Percentiles rank a stretch among this genome's conserved stretches.
These are phyloP conservation scores for Pluteus cervinus DNA, from an alignment of 768 basidiomycete species.

Conservation along the genomic window DNA sequence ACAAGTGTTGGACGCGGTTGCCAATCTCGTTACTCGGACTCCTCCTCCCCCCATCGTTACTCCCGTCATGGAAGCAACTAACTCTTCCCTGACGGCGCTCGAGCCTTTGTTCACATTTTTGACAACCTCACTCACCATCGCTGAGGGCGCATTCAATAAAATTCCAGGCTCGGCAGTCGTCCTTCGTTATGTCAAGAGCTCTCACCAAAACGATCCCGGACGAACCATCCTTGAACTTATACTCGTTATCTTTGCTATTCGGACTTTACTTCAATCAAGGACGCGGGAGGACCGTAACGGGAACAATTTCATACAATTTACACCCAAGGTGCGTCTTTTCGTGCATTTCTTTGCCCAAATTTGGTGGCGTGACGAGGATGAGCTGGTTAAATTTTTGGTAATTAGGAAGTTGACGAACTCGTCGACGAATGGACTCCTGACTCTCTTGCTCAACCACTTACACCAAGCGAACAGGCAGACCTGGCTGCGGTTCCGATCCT, in stretches of 20 bases:
- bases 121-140: constrained; percentile 48
- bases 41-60: too few species aligned
- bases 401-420: constrained; percentile 91
- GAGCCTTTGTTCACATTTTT: constrained; percentile 60
- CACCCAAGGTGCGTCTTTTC: constrained; percentile 65
- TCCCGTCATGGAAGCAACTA: too few species aligned
- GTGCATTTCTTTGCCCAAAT: background rate
- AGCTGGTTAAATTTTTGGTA: constrained; percentile 3
- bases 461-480: constrained; percentile 54
- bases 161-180: constrained; percentile 80
- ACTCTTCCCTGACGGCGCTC: constrained; percentile 29
- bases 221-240: constrained; percentile 87
- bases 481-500: constrained; percentile 74
- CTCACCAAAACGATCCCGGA: constrained; percentile 94
- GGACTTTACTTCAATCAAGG: constrained; percentile 85
- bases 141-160: constrained; percentile 65
- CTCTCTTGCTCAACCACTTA: constrained; percentile 63
- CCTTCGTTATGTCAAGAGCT: constrained; percentile 88
- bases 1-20: too few species aligned
- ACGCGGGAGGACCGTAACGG: constrained; percentile 81
- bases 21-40: too few species aligned
- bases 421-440: constrained; percentile 95
- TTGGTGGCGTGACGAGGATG: background rate
- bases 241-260: constrained; percentile 79
- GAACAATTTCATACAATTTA: constrained; percentile 88